Conservation (phyloP, 2,329 filamentous ascomycete genomes). For the Pseudogymnoascus sp. region DNA sequence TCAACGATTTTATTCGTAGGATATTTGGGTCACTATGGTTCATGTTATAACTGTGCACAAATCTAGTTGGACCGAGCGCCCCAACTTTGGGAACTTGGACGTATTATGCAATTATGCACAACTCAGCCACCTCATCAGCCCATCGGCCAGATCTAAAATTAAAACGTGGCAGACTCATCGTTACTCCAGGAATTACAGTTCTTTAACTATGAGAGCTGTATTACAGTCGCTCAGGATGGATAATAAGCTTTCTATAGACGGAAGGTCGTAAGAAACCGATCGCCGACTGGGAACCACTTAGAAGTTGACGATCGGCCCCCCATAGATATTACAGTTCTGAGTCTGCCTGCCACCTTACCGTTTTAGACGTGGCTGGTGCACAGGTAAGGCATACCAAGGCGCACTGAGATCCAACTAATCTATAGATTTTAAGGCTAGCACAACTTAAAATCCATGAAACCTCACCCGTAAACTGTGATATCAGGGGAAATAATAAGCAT, state of each 20-base stretch:
- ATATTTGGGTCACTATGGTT: background rate
- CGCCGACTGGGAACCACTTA: background rate
- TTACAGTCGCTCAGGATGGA: background rate
- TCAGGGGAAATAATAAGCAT: background rate
- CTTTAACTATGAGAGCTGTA: background rate
- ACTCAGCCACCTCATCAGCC: background rate
- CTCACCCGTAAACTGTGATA: background rate
- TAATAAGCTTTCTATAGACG: background rate
- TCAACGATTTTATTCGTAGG: too few species aligned
- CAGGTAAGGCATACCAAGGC: background rate
- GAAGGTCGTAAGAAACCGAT: background rate
- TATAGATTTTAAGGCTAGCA: background rate
- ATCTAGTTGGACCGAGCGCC: background rate
- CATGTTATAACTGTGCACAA: background rate
- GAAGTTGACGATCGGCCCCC: background rate
- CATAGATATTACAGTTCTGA: background rate
- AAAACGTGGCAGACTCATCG: background rate
- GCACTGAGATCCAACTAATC: background rate
- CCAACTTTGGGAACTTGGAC: background rate
- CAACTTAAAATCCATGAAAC: background rate
- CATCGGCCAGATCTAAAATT: background rate
- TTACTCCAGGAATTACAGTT: background rate
- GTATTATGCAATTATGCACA: background rate
- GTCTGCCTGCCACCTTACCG: background rate
- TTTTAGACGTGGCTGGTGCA: background rate